Conservation (phyloP, 2,329 filamentous ascomycete species). For the Clarireedia monteithiana region DNA sequence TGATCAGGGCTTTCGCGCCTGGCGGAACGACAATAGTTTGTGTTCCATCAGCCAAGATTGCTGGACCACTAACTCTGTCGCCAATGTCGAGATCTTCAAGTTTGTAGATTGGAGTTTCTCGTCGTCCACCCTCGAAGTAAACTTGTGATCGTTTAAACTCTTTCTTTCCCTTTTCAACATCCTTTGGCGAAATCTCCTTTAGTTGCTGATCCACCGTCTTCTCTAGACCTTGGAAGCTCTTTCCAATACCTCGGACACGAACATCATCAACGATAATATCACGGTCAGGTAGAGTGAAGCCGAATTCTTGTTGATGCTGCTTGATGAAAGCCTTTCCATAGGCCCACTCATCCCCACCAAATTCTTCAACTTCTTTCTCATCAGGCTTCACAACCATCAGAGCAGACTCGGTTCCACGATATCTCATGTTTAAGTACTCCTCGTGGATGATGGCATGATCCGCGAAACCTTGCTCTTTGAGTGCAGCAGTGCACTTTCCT, state of each 20-base stretch:
- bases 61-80: constrained; percentile 7
- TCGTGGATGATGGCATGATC: constrained; percentile 72
- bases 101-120: constrained; percentile 75
- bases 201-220: constrained; percentile 82
- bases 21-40: constrained; percentile 52
- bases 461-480: constrained; percentile 73
- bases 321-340: constrained; percentile 79
- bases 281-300: constrained; percentile 76
- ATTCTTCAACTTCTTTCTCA: constrained; percentile 51
- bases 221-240: constrained; percentile 72
- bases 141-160: constrained; percentile 60
- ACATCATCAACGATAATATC: constrained; percentile 90
- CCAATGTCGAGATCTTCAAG: constrained; percentile 57
- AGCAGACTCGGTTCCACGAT: constrained; percentile 82
- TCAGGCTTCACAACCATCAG: constrained; percentile 79
- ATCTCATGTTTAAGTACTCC: constrained; percentile 90
- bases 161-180: constrained; percentile 39
- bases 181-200: constrained; percentile 55
- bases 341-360: constrained; percentile 64
- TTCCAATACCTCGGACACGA: constrained; percentile 79
- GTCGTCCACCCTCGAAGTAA: constrained; percentile 76
- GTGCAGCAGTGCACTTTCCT: constrained; percentile 58
- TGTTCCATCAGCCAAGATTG: constrained; percentile 11
- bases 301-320: constrained; percentile 88
- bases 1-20: constrained; percentile 64